Conservation (phyloP, 2,329 filamentous ascomycete genomes). For the Fusarium chuoi region DNA sequence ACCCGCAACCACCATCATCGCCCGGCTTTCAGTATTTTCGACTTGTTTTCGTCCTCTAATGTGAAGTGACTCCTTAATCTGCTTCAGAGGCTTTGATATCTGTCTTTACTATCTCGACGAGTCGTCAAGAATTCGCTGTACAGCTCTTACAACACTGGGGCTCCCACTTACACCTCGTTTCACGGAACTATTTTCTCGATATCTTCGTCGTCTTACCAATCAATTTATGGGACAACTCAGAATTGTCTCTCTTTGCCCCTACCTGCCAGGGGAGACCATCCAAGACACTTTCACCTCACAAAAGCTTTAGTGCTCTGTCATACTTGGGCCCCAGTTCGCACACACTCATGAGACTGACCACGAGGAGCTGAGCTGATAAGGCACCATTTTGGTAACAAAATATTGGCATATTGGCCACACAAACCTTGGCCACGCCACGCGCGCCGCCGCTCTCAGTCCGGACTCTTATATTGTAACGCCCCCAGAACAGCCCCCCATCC, state of each 20-base stretch:
- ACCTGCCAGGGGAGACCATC: slow-evolving; percentile 20
- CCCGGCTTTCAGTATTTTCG: slow-evolving; percentile 12
- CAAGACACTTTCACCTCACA: slow-evolving; percentile 34
- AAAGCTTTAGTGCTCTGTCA: slow-evolving; percentile 12
- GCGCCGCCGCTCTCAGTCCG: slow-evolving; percentile 31
- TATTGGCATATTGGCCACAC: slow-evolving; percentile 39
- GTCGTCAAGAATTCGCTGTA: not conserved
- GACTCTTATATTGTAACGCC: slow-evolving; percentile 41
- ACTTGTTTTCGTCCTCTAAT: slow-evolving; percentile 7
- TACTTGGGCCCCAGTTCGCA: slow-evolving; percentile 4
- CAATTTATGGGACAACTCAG: slow-evolving; percentile 25
- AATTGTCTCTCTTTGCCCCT: slow-evolving; percentile 26
- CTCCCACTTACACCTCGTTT: slow-evolving; percentile 28
- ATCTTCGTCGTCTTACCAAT: slow-evolving; percentile 36
- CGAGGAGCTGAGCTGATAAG: slow-evolving; percentile 29
- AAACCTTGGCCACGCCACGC: slow-evolving; percentile 38
- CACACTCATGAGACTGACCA: slow-evolving; percentile 19
- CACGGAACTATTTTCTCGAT: slow-evolving; percentile 23
- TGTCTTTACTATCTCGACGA: not conserved
- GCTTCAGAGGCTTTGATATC: not conserved
- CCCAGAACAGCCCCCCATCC: slow-evolving; percentile 26
- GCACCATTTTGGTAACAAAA: slow-evolving; percentile 23
- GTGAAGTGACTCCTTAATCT: not conserved
- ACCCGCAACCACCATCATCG: slow-evolving; percentile 24
- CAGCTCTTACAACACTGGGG: slow-evolving; percentile 1